These are phyloP conservation scores for Tagetes erecta DNA, from an alignment of 129 eudicot genomes.

Conservation along the genomic window DNA sequence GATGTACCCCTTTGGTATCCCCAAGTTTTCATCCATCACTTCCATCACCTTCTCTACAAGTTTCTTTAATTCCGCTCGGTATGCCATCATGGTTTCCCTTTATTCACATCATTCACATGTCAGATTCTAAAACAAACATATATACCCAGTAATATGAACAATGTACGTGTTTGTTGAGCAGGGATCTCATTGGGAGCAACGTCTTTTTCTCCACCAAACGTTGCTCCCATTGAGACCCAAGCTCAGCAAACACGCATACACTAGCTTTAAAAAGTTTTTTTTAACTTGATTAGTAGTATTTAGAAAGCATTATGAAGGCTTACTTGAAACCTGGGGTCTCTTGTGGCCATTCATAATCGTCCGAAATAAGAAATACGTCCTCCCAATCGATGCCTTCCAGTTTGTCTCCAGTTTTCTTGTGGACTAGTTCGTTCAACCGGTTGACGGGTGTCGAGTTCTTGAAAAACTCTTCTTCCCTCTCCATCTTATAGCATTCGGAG, in stretches of 20 bases:
- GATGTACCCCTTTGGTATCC: constrained; percentile 56
- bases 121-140: not conserved
- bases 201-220: too few species aligned
- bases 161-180: too few species aligned
- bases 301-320: not conserved
- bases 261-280: too few species aligned
- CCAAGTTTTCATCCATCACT: constrained; percentile 68
- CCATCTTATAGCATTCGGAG: constrained; percentile 65
- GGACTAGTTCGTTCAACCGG: constrained; percentile 53
- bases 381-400: constrained; percentile 82
- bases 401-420: constrained; percentile 41
- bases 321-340: constrained; percentile 64
- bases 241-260: not conserved
- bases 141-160: too few species aligned
- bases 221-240: too few species aligned
- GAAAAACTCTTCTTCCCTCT: constrained; percentile 64
- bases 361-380: constrained; percentile 57
- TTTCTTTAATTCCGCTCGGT: constrained; percentile 55
- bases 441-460: constrained; percentile 51
- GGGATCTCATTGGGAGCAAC: too few species aligned
- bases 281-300: not conserved
- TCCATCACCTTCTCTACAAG: constrained; percentile 60
- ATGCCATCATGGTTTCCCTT: constrained; percentile 61
- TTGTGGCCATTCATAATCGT: constrained; percentile 71
- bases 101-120: not conserved